These are phyloP conservation scores for Sporisorium scitamineum DNA, from an alignment of 1,284 basidiomycete species.

Conservation along the genomic window DNA sequence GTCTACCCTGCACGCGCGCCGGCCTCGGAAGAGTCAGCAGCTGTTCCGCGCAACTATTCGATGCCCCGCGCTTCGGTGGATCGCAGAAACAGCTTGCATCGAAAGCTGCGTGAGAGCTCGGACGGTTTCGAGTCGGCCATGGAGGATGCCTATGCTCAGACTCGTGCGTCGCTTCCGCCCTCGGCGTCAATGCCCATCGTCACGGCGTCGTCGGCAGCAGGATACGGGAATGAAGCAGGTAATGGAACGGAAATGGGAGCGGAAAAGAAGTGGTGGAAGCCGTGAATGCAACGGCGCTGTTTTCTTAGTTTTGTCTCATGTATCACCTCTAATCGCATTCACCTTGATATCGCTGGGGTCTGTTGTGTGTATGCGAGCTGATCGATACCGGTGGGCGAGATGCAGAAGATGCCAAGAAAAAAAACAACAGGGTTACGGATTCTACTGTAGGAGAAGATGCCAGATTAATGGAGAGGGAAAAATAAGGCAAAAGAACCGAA, in stretches of 20 bases:
- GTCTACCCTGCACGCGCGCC: slow-evolving; percentile 18
- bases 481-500: not conserved
- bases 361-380: not conserved
- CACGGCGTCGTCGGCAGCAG: slow-evolving; percentile 4
- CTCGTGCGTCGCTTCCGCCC: slow-evolving; percentile 23
- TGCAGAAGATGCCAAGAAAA: too few relatives aligned
- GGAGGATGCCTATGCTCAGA: slow-evolving; percentile 37
- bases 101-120: slow-evolving; percentile 18
- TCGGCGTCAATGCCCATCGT: slow-evolving; percentile 25
- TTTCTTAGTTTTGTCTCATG: not conserved
- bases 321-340: not conserved
- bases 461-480: too few relatives aligned
- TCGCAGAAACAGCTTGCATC: not conserved
- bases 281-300: not conserved
- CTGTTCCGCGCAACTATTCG: slow-evolving; percentile 33
- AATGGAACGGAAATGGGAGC: not conserved
- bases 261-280: slow-evolving; percentile 45
- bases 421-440: too few relatives aligned
- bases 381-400: not conserved
- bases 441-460: too few relatives aligned
- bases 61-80: slow-evolving; percentile 16
- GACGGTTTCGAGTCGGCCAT: slow-evolving; percentile 23
- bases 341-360: not conserved
- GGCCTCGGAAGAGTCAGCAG: not conserved
- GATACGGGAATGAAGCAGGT: not conserved